A percentile compares a stretch with the other conserved stretches of the same genome.
phyloP scores from a whole-genome alignment of 2,329 filamentous ascomycete species.

The Metarhizium anisopliae region DNA sequence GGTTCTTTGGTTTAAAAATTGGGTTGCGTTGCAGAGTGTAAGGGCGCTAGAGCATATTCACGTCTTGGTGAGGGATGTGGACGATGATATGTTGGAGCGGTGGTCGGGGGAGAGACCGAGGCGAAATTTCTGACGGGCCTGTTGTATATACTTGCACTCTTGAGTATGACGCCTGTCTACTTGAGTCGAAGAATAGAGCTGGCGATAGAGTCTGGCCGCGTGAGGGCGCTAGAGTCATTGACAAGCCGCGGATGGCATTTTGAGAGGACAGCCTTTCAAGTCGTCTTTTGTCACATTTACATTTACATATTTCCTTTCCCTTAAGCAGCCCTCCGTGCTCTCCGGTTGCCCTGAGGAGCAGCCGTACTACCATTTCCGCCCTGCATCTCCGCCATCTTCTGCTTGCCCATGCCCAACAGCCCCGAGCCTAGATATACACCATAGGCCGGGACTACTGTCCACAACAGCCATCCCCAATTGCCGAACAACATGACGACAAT shows the following conservation, averaged over 20 bases:
- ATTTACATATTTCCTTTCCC: not conserved
- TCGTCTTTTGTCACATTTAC: not conserved
- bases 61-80: conserved; percentile 53
- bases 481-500: conserved; percentile 68
- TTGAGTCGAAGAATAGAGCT: not conserved
- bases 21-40: conserved; percentile 80
- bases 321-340: conserved; percentile 45
- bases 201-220: not conserved
- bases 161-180: not conserved
- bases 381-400: conserved; percentile 40
- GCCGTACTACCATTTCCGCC: conserved; percentile 22
- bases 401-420: conserved; percentile 43
- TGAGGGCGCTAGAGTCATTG: not conserved
- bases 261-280: not conserved
- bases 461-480: conserved; percentile 60
- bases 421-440: conserved; percentile 45
- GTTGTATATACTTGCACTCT: not conserved
- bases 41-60: conserved; percentile 85
- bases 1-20: conserved; percentile 90
- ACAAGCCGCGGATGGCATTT: not conserved
- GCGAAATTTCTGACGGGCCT: conserved; percentile 13
- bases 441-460: conserved; percentile 46
- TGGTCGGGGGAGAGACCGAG: conserved; percentile 42
- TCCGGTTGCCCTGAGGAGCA: conserved; percentile 38
- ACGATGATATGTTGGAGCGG: conserved; percentile 39